Conservation (phyloP, 73 alveolate genomes). For the Uronychia binucleata region DNA sequence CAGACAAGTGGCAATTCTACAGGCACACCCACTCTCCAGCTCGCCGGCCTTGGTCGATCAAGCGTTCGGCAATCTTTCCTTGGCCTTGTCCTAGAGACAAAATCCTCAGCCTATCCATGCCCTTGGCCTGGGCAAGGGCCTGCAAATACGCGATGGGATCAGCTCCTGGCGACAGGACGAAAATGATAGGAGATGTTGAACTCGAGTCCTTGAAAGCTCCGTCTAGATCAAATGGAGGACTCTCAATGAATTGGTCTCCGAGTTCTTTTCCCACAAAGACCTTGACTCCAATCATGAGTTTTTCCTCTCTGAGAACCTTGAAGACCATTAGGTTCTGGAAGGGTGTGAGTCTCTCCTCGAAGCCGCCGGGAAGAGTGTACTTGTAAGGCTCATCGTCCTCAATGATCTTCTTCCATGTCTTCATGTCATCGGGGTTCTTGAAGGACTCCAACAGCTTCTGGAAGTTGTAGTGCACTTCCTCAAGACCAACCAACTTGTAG, state of each 20-base stretch:
- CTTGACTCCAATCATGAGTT: conserved; percentile 83
- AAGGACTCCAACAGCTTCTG: conserved; percentile 73
- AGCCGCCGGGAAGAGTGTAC: conserved; percentile 73
- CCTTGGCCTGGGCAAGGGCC: conserved; percentile 94
- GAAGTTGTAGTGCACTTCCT: conserved; percentile 77
- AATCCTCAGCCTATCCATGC: conserved; percentile 94
- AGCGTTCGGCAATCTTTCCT: conserved; percentile 96
- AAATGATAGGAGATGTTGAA: conserved; percentile 98
- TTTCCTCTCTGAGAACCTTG: conserved; percentile 93
- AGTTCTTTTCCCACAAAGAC: conserved; percentile 87
- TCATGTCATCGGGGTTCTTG: conserved; percentile 73
- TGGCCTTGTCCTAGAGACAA: conserved; percentile 99
- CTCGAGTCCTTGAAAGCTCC: conserved; percentile 97
- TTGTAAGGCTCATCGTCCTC: conserved; percentile 65
- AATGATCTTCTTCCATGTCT: conserved; percentile 68
- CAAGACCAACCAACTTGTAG: conserved; percentile 62
- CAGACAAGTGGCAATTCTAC: conserved; percentile 99
- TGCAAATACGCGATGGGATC: conserved; percentile 98
- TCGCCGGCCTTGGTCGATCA: conserved; percentile 87
- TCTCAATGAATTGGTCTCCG: conserved; percentile 91
- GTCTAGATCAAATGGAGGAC: conserved; percentile 97
- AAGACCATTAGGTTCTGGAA: conserved; percentile 94
- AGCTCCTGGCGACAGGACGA: conserved; percentile 99
- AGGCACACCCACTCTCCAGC: conserved; percentile 99
- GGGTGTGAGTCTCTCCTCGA: conserved; percentile 78